These are phyloP conservation scores for Boletus insuetus DNA, from an alignment of 768 basidiomycete genomes.

Conservation along the genomic window DNA sequence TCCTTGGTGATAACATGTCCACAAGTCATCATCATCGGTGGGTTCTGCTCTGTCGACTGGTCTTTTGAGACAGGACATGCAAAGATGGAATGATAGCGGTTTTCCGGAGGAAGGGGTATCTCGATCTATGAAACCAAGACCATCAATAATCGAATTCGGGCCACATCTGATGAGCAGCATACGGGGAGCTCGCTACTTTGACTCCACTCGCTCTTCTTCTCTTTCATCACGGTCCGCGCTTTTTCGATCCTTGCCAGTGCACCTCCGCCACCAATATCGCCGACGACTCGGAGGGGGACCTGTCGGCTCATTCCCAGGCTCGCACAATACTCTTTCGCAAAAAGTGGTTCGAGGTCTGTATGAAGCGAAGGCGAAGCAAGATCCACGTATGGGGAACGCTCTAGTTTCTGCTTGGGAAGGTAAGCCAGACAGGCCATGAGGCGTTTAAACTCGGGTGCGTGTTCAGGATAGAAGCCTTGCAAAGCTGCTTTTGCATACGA, in stretches of 20 bases:
- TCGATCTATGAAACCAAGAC: conserved; percentile 65
- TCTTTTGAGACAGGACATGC: conserved; percentile 98
- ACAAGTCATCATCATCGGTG: conserved; percentile 96
- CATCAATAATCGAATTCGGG: not conserved
- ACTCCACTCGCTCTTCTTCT: conserved; percentile 91
- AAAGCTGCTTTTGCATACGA: conserved; percentile 71
- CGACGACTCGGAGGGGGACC: conserved; percentile 82
- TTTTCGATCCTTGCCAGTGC: conserved; percentile 92
- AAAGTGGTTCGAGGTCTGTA: conserved; percentile 75
- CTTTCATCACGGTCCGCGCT: conserved; percentile 89
- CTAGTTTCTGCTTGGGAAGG: conserved; percentile 64
- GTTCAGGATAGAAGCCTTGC: conserved; percentile 57
- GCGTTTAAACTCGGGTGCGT: conserved; percentile 63
- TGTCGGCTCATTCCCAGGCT: conserved; percentile 86
- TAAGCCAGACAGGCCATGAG: conserved; percentile 69
- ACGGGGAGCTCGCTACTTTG: conserved; percentile 89
- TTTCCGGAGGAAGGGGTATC: conserved; percentile 80
- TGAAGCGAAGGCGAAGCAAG: conserved; percentile 71
- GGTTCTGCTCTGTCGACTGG: conserved; percentile 89
- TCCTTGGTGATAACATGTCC: conserved; percentile 96
- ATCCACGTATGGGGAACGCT: conserved; percentile 71
- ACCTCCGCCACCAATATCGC: conserved; percentile 90
- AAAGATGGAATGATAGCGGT: conserved; percentile 96
- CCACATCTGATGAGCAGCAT: not conserved
- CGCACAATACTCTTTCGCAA: conserved; percentile 88